These are phyloP conservation scores for Nidula microcarpa DNA, from an alignment of 768 basidiomycete genomes.

Conservation along the genomic window DNA sequence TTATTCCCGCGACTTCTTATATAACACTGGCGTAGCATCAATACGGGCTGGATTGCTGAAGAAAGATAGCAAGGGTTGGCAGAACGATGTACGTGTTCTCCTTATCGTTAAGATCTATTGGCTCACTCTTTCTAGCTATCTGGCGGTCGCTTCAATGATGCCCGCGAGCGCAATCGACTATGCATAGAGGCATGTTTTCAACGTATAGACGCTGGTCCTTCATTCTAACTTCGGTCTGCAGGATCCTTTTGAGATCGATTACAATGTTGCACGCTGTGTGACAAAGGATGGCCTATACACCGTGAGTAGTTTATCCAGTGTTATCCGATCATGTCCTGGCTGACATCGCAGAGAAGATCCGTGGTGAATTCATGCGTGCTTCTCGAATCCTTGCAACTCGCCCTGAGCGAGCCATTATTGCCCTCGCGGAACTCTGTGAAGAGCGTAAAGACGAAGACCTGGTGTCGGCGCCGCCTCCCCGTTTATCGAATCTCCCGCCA, in stretches of 20 bases:
- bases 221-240: conserved; percentile 22
- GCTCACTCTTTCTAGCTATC: conserved; percentile 36
- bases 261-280: conserved; percentile 95
- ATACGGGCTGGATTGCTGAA: conserved; percentile 86
- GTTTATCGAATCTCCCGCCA: conserved; percentile 51
- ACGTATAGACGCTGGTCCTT: not conserved
- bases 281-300: conserved; percentile 96
- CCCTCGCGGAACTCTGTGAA: conserved; percentile 87
- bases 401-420: conserved; percentile 77
- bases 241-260: conserved; percentile 97
- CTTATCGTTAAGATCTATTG: not conserved
- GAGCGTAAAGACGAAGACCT: conserved; percentile 75
- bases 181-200: conserved; percentile 79
- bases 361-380: conserved; percentile 98
- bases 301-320: conserved; percentile 37
- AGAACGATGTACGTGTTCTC: conserved; percentile 70
- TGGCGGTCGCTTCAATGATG: conserved; percentile 55
- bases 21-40: conserved; percentile 88
- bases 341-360: conserved; percentile 56
- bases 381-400: conserved; percentile 77
- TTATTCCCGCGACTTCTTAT: conserved; percentile 90
- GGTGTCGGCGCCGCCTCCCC: conserved; percentile 44
- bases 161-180: conserved; percentile 87
- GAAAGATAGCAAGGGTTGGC: conserved; percentile 94
- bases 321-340: conserved; percentile 4